Evolutionary conservation across 1,139 yeast species (phyloP).

Genomic region (Kurtzmaniella quercitrusa): DNA sequence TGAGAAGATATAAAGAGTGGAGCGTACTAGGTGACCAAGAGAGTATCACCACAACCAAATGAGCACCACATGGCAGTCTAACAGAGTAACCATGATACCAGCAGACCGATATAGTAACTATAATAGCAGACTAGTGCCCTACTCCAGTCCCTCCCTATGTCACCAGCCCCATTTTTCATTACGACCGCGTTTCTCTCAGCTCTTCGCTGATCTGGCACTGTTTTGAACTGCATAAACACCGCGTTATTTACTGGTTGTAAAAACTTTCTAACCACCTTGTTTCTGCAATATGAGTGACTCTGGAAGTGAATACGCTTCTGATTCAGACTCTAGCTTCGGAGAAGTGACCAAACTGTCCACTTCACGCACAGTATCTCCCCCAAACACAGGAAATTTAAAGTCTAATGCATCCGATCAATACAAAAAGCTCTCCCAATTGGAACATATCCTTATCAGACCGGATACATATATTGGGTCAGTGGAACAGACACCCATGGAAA

Average conservation of each 20-base stretch:
- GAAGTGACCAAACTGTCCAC: neutral
- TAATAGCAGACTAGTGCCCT: no score
- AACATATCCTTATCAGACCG: slow-evolving; percentile 94
- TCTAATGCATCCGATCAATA: slow-evolving; percentile 67
- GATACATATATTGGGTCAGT: slow-evolving; percentile 97
- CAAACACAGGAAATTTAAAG: neutral
- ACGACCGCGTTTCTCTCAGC: no score
- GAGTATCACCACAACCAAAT: no score
- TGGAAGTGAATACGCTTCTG: slow-evolving; percentile 9
- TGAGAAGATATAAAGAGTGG: no score
- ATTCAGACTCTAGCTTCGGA: slow-evolving; percentile 2
- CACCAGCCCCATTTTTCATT: no score
- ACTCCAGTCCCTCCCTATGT: no score
- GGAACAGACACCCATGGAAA: slow-evolving; percentile 70
- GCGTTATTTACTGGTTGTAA: slow-evolving; percentile 2
- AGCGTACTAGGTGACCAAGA: no score
- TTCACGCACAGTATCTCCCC: slow-evolving; percentile 1
- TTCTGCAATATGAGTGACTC: slow-evolving; percentile 5
- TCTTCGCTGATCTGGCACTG: no score
- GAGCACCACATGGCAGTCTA: no score
- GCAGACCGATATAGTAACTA: no score
- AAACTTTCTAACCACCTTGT: neutral
- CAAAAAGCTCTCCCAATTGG: slow-evolving; percentile 90
- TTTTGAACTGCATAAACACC: neutral
- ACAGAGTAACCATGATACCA: no score